Evolutionary conservation across 345 rosid genomes (phyloP).

Genomic region (Rhodamnia rubescens): DNA sequence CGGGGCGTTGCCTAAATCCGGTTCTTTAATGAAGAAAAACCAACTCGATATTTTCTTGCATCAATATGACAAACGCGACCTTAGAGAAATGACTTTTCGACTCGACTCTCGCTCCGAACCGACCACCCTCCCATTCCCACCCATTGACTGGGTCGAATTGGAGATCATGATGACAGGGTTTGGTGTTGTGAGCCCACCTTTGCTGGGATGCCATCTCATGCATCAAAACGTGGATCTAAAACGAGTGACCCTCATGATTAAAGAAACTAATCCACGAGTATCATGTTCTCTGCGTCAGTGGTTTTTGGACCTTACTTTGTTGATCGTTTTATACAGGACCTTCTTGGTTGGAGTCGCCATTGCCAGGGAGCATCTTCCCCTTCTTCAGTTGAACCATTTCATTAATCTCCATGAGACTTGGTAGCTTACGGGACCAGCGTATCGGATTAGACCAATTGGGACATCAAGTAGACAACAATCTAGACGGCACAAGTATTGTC

Average conservation of each 20-base stretch:
- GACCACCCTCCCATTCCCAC: background rate
- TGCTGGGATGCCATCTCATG: background rate
- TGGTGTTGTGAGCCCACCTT: background rate
- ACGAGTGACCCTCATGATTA: too few species aligned
- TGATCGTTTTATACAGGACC: background rate
- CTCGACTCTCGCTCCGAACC: fast-evolving
- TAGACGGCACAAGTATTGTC: background rate
- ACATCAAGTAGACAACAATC: background rate
- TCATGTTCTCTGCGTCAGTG: too few species aligned
- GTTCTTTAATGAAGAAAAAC: background rate
- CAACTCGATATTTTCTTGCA: background rate
- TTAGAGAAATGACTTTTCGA: background rate
- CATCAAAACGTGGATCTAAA: background rate
- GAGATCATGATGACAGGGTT: background rate
- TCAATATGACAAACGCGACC: background rate
- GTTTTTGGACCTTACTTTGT: background rate
- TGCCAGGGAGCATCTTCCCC: background rate
- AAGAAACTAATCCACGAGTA: too few species aligned
- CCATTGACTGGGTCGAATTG: background rate
- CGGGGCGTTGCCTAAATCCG: background rate
- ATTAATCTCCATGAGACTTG: background rate
- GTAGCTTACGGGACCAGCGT: background rate
- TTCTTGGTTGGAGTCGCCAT: background rate
- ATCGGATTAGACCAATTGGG: background rate
- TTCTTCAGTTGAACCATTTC: background rate